Evolutionary conservation across 2,329 filamentous ascomycete species (phyloP), one percentile per base, ranked within the genome.

Genomic region (Fusarium phyllophilum): DNA sequence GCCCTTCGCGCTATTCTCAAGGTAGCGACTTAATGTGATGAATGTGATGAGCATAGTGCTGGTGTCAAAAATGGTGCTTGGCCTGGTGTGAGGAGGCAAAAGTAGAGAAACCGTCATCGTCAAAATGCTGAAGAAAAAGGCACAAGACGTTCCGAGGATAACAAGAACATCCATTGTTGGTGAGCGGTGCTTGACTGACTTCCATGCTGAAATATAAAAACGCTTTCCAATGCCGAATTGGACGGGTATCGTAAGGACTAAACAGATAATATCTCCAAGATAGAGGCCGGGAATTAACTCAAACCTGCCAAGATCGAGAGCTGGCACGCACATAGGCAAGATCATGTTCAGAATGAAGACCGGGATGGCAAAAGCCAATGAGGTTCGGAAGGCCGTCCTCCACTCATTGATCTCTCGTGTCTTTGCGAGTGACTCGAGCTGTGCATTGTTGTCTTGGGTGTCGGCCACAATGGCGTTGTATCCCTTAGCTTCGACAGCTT

Each of bases 41-140:
- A 99, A 98, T 0, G 95, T 97, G 81, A 99, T 95, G 58, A 99
- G 88, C 96, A 98, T 99, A 29, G 95, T 97, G 83, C 95, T 98
- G 3, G 96, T 99, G 80, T 99, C 96, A 78, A 99, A 99, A 22
- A 98, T 93, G 5, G 95, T 98, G 72, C 90, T 92, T 2, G 96
- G 96, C 54, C 94, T 90, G 6, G 88, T 89, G 80, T 98, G 94
- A 12, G 94, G 93, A 29, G 90, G 85, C n/a, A 89, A 86, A 20
- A 93, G 75, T 26, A 98, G 81, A 1, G 95, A 97, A 22, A 98
- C 91, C 9, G 92, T 62, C 94, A 99, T 98, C 22, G 94, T 90
- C 54, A 94, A 90, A 75, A 95, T 85, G 81, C 96, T 98, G 84
- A 98, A 99, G 83, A 97, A 96, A 85, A 98, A 99, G 26, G 96